Percentiles rank a stretch among this genome's conserved stretches.
phyloP scores from a whole-genome alignment of 2,329 filamentous ascomycete genomes.

The Colletotrichum lini region DNA sequence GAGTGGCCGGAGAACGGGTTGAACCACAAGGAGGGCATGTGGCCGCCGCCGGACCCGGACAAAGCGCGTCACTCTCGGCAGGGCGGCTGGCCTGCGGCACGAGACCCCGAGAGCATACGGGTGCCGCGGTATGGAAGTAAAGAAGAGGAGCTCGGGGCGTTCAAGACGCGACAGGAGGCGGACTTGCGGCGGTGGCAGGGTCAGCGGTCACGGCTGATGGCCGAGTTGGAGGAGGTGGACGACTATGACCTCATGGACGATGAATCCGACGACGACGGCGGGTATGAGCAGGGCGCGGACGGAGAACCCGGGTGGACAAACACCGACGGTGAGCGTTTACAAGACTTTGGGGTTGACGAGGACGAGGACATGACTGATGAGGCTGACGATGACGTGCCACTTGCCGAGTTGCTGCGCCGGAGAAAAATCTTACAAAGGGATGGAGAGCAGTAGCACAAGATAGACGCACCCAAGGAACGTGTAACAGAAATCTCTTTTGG shows the following conservation, averaged over 20 bases:
- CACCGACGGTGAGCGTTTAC: constrained; percentile 79
- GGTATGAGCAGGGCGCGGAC: constrained; percentile 65
- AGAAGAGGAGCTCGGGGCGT: constrained; percentile 64
- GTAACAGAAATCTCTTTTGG: constrained; percentile 26
- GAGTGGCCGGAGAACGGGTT: constrained; percentile 83
- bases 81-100: constrained; percentile 56
- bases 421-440: constrained; percentile 59
- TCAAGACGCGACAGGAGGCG: constrained; percentile 63
- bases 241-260: constrained; percentile 61
- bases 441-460: constrained; percentile 47
- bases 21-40: constrained; percentile 73
- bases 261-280: constrained; percentile 74
- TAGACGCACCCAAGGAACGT: neutral
- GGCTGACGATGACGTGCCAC: constrained; percentile 74
- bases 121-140: constrained; percentile 55
- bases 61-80: constrained; percentile 64
- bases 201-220: constrained; percentile 57
- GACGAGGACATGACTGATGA: constrained; percentile 65
- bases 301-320: constrained; percentile 76
- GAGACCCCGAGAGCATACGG: constrained; percentile 49
- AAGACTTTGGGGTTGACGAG: constrained; percentile 86
- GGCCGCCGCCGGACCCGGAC: constrained; percentile 76
- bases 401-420: constrained; percentile 76
- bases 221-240: constrained; percentile 68
- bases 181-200: constrained; percentile 58